A percentile compares a stretch with the other conserved stretches of the same genome.
phyloP scores from a whole-genome alignment of 352 stramenopile genomes.

The Pelagophyceae sp. region DNA sequence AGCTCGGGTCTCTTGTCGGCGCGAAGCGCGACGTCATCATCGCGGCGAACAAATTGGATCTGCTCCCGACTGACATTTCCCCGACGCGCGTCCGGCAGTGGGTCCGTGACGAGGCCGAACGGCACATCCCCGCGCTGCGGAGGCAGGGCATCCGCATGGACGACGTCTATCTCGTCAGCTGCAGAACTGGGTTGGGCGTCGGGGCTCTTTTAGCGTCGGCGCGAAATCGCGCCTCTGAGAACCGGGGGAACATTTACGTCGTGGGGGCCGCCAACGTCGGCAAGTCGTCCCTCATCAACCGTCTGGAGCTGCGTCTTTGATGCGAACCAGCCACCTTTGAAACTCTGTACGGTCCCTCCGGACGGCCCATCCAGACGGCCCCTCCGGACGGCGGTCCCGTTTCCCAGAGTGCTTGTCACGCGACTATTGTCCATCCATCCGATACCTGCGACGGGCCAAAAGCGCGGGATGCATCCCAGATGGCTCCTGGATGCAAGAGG shows the following conservation, averaged over 20 bases:
- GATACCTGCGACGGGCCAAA: too few species aligned
- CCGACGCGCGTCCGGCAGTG: not conserved
- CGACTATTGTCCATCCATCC: too few species aligned
- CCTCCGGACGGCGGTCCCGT: too few species aligned
- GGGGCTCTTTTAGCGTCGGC: not conserved
- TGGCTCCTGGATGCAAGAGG: too few species aligned
- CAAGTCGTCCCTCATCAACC: conserved; percentile 18
- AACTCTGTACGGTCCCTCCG: too few species aligned
- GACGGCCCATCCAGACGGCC: too few species aligned
- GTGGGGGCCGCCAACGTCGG: conserved; percentile 4
- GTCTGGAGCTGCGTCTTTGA: too few species aligned
- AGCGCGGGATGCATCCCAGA: too few species aligned
- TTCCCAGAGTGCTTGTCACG: too few species aligned
- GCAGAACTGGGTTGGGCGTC: not conserved
- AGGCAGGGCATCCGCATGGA: not conserved
- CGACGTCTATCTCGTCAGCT: conserved; percentile 11
- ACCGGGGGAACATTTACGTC: not conserved
- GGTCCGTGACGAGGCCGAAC: not conserved
- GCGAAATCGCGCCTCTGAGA: too few species aligned
- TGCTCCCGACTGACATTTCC: not conserved
- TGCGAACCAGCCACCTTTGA: too few species aligned
- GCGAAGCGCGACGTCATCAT: not conserved
- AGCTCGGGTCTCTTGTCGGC: not conserved
- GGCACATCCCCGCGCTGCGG: not conserved
- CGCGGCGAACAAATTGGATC: conserved; percentile 18